Base-by-base conservation (phyloP, 495 filamentous ascomycete species). In the Annulohypoxylon moriforme region DNA sequence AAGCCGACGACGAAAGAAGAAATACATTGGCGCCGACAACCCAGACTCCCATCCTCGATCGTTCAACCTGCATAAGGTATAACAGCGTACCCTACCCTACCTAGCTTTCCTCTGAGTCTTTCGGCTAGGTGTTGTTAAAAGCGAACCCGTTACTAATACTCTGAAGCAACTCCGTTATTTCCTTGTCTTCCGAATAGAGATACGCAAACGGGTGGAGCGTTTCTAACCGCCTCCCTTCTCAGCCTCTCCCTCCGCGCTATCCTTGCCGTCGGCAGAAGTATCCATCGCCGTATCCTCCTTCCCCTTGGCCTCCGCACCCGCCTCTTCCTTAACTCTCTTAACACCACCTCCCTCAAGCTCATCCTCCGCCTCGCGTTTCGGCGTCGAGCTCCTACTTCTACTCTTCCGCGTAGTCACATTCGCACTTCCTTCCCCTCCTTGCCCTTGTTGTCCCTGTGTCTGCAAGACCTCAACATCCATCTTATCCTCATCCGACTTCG, bases 291-390 rank as follows among this genome's bases (percentile, higher is more conserved):
- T 29, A 0, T 38, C 0, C 14, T 34, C 44, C 9, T 9, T 25
- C 13, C 56, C 59, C 46, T 40, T 40, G n/a, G n/a, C n/a, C n/a
- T n/a, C n/a, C n/a, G n/a, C n/a, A 4, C 13, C 1, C 59, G 31
- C 16, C 25, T 78, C 81, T 50, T 81, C 81, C 60, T 78, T 84
- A 0, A 79, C 49, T 67, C 85, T 86, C 46, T 80, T 73, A 14
- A 67, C 70, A 36, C 76, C 73, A 11, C 11, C 75, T 0, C 52
- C 67, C 18, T 76, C 81, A 6, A 84, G 71, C 4, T 80, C 72
- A 16, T 85, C 83, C 36, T 80, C 81, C 0, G 83, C 83, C 40
- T 85, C 85, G 20, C 80, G 76, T 66, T 87, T 84, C 13, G 81
- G 78, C 42, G 79, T 81, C 25, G 38, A 22, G 46, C 50, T n/a